These are phyloP conservation scores for Xylaria sp. DNA, from an alignment of 2,329 filamentous ascomycete species.

Conservation along the genomic window DNA sequence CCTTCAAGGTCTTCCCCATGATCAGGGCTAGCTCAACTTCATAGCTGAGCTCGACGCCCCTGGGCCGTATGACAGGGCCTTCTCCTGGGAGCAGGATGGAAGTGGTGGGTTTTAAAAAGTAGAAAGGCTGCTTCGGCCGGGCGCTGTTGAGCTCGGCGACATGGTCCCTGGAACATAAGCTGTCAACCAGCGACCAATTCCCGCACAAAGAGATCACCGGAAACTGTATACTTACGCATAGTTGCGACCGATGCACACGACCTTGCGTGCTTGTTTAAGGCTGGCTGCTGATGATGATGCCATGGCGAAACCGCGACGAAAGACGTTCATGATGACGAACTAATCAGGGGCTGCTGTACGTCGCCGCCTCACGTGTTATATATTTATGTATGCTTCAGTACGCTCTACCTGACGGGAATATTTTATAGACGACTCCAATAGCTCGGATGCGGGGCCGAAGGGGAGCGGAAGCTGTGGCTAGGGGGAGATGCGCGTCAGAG, in stretches of 20 bases:
- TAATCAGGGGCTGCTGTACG: background rate
- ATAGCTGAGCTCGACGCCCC: constrained; percentile 86
- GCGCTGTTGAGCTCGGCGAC: constrained; percentile 88
- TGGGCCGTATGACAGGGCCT: constrained; percentile 81
- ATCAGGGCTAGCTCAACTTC: constrained; percentile 93
- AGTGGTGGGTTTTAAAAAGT: constrained; percentile 95
- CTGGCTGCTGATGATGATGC: constrained; percentile 48
- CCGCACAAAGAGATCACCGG: background rate
- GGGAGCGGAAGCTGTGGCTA: constrained; percentile 4
- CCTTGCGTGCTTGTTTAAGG: constrained; percentile 67
- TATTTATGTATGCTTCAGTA: constrained; percentile 4
- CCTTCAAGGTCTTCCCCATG: constrained; percentile 79
- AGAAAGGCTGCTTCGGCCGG: constrained; percentile 93
- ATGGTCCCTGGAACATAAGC: constrained; percentile 71
- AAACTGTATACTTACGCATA: constrained; percentile 75
- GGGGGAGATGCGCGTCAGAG: constrained; percentile 6
- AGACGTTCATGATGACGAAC: constrained; percentile 41
- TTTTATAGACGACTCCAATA: background rate
- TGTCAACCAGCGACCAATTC: background rate
- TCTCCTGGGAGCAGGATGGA: constrained; percentile 80
- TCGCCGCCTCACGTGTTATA: constrained; percentile 9
- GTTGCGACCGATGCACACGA: constrained; percentile 94
- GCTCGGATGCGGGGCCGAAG: constrained; percentile 3
- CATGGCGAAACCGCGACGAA: constrained; percentile 45
- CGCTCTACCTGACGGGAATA: background rate